Evolutionary conservation across 352 stramenopile species (phyloP).

Genomic region (Globisporangium cylindrosporum): DNA sequence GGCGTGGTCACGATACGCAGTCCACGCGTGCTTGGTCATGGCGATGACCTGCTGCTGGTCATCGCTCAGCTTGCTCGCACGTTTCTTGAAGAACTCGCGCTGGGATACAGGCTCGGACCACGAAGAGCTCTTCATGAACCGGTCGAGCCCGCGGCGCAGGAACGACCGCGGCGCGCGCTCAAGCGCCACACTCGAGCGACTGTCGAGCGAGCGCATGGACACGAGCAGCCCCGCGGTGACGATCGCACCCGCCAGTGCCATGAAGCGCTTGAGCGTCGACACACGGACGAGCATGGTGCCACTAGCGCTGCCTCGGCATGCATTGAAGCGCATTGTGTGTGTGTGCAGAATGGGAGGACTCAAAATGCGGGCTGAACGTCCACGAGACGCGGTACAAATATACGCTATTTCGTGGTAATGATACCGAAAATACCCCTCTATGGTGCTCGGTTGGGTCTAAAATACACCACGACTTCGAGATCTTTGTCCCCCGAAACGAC

Average conservation of each 20-base stretch:
- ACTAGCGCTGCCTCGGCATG: neutral
- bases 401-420: neutral
- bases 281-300: neutral
- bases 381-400: neutral
- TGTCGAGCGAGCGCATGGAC: slow-evolving; percentile 6
- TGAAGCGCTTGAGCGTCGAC: neutral
- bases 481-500: neutral
- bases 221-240: neutral
- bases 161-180: neutral
- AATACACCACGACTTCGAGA: neutral
- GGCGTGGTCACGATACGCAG: slow-evolving; percentile 40
- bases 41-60: slow-evolving; percentile 46
- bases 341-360: neutral
- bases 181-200: neutral
- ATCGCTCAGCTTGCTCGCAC: slow-evolving; percentile 21
- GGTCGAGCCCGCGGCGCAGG: neutral
- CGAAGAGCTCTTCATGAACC: neutral
- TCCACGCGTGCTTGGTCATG: slow-evolving; percentile 59
- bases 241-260: neutral
- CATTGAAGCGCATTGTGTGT: neutral
- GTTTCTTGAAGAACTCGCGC: slow-evolving; percentile 27
- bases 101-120: neutral
- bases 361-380: neutral
- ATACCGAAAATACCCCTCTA: neutral
- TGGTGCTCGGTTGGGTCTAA: neutral